Evolutionary conservation across 768 basidiomycete species (phyloP).

Genomic region (Auriscalpium orientale): DNA sequence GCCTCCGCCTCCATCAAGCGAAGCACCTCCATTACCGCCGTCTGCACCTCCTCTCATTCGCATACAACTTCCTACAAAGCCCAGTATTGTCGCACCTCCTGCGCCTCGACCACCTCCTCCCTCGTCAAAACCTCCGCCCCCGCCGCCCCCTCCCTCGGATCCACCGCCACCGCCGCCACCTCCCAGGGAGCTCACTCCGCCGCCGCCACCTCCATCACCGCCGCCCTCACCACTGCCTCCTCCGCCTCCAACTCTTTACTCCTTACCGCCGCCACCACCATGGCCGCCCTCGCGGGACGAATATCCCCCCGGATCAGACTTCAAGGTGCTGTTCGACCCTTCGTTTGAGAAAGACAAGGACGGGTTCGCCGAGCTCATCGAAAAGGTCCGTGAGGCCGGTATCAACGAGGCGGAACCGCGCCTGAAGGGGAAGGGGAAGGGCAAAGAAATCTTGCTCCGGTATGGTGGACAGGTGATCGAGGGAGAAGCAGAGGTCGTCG

Average conservation of each 20-base stretch:
- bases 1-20: background rate
- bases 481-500: constrained; percentile 32
- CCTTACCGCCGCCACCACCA: constrained; percentile 36
- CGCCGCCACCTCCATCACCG: constrained; percentile 20
- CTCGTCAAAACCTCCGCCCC: constrained; percentile 4
- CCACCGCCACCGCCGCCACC: constrained; percentile 19
- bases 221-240: constrained; percentile 24
- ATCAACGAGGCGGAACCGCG: constrained; percentile 29
- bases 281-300: constrained; percentile 51
- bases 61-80: constrained; percentile 14
- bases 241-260: constrained; percentile 28
- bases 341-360: constrained; percentile 39
- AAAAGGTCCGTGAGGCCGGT: constrained; percentile 30
- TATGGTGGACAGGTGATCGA: constrained; percentile 50
- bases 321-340: constrained; percentile 61
- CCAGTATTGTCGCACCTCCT: constrained; percentile 13
- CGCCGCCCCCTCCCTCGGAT: constrained; percentile 17
- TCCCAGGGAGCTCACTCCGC: constrained; percentile 24
- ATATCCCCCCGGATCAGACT: constrained; percentile 41
- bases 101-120: constrained; percentile 10
- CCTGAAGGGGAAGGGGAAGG: constrained; percentile 57
- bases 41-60: constrained; percentile 4
- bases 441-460: constrained; percentile 47
- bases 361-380: constrained; percentile 31
- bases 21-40: constrained; percentile 18